Evolutionary conservation across 305 asterid species (phyloP).

Genomic region (Fraxinus velutina): DNA sequence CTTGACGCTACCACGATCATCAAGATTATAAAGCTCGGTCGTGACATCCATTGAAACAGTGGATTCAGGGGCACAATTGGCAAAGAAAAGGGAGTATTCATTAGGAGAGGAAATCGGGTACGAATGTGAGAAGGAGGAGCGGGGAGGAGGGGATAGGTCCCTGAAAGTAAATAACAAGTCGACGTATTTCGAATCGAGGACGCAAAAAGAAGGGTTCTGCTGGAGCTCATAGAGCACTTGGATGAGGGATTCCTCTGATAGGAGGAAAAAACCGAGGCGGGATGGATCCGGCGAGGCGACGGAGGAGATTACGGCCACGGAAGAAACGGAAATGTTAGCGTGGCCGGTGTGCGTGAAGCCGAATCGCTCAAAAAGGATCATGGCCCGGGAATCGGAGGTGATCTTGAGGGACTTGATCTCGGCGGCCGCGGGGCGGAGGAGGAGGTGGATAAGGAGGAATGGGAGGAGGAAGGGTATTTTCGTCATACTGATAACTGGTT

Average conservation of each 20-base stretch:
- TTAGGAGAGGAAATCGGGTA: constrained; percentile 74
- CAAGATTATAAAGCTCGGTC: constrained; percentile 82
- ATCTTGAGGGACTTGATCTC: constrained; percentile 79
- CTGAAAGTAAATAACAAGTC: constrained; percentile 59
- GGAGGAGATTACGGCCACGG: constrained; percentile 64
- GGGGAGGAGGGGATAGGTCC: constrained; percentile 89
- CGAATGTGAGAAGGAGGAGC: constrained; percentile 51
- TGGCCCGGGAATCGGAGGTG: constrained; percentile 60
- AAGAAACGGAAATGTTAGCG: constrained; percentile 55
- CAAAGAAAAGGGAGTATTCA: constrained; percentile 84
- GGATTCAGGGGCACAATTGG: constrained; percentile 84
- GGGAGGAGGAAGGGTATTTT: constrained; percentile 40
- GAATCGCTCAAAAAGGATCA: constrained; percentile 89
- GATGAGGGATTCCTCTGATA: constrained; percentile 71
- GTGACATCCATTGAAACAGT: constrained; percentile 74
- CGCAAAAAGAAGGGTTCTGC: constrained; percentile 70
- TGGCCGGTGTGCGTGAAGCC: constrained; percentile 95
- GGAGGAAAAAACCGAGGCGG: constrained; percentile 72
- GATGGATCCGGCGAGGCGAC: constrained; percentile 54
- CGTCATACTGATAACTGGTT: constrained; percentile 41
- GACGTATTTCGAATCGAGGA: constrained; percentile 68
- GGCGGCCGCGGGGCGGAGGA: constrained; percentile 48
- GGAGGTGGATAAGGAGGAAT: constrained; percentile 28
- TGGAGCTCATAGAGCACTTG: constrained; percentile 82
- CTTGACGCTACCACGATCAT: constrained; percentile 50